Percentiles rank a stretch among this genome's conserved stretches.
phyloP scores from a whole-genome alignment of 2,329 filamentous ascomycete species.

The Chalara sp. region DNA sequence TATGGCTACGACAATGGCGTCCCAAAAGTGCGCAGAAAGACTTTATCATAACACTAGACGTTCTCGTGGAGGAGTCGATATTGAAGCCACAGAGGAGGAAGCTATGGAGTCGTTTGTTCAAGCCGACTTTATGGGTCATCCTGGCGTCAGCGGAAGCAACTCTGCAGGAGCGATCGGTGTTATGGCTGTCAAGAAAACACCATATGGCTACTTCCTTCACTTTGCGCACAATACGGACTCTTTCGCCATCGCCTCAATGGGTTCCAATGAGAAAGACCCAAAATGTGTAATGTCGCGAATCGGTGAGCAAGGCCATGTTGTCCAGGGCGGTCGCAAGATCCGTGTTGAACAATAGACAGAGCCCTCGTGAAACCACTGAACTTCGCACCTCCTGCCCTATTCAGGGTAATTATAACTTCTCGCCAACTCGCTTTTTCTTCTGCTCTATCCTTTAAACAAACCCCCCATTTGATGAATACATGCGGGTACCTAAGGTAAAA shows the following conservation, averaged over 20 bases:
- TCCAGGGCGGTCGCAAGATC: conserved; percentile 27
- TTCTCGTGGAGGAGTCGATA: conserved; percentile 51
- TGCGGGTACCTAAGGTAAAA: too few species aligned
- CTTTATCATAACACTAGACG: conserved; percentile 66
- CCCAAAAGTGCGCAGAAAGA: conserved; percentile 77
- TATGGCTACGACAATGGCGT: conserved; percentile 93
- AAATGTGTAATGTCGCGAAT: conserved; percentile 80
- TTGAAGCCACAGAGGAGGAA: conserved; percentile 69
- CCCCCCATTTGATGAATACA: too few species aligned
- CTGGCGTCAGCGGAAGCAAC: conserved; percentile 72
- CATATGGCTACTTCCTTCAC: conserved; percentile 71
- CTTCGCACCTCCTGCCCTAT: background rate
- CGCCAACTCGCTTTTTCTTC: too few species aligned
- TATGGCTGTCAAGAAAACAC: conserved; percentile 80
- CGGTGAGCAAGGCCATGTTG: conserved; percentile 21
- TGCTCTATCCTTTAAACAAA: too few species aligned
- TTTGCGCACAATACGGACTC: conserved; percentile 96
- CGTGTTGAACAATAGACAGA: conserved; percentile 14
- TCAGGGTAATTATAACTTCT: too few species aligned
- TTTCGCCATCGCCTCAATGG: conserved; percentile 83
- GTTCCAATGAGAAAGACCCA: conserved; percentile 66
- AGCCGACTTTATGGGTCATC: conserved; percentile 89
- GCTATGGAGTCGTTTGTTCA: conserved; percentile 71
- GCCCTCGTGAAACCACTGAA: background rate
- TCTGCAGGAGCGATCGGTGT: conserved; percentile 87